Percentiles rank a stretch among this genome's conserved stretches.
phyloP scores from a whole-genome alignment of 2,329 filamentous ascomycete species.

The Aspergillus transmontanensis region DNA sequence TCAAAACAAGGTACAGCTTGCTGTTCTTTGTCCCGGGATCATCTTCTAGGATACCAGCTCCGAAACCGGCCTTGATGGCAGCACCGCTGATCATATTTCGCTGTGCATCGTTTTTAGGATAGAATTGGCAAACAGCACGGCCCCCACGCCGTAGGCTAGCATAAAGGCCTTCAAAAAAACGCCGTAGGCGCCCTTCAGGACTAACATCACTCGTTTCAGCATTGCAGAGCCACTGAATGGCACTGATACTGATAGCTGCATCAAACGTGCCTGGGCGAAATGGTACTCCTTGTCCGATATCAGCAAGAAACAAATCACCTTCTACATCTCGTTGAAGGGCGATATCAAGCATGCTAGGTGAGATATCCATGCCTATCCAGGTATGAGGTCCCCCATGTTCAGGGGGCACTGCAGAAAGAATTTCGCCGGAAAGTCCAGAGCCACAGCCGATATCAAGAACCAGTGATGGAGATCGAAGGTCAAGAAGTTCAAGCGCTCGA shows the following conservation, averaged over 20 bases:
- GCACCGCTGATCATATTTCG: constrained; percentile 88
- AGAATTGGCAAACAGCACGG: constrained; percentile 94
- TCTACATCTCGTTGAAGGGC: constrained; percentile 90
- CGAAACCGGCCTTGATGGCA: constrained; percentile 91
- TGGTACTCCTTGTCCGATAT: constrained; percentile 93
- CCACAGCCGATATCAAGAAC: constrained; percentile 98
- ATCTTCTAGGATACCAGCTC: constrained; percentile 91
- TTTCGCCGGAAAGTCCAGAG: constrained; percentile 90
- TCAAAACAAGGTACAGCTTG: constrained; percentile 94
- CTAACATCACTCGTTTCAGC: constrained; percentile 86
- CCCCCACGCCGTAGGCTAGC: constrained; percentile 80
- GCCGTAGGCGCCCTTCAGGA: constrained; percentile 72
- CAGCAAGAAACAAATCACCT: constrained; percentile 89
- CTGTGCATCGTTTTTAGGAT: constrained; percentile 92
- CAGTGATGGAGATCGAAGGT: constrained; percentile 75
- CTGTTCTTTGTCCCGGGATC: constrained; percentile 94
- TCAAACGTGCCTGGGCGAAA: constrained; percentile 93
- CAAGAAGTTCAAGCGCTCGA: constrained; percentile 87
- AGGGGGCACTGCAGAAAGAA: constrained; percentile 71
- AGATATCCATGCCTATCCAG: constrained; percentile 98
- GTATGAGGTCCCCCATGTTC: constrained; percentile 82
- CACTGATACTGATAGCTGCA: constrained; percentile 90
- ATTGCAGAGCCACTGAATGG: constrained; percentile 98
- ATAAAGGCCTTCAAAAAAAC: constrained; percentile 94
- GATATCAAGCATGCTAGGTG: constrained; percentile 93